A percentile compares a stretch with the other conserved stretches of the same genome.
phyloP scores from a whole-genome alignment of 768 basidiomycete species.

The Cystobasidium ongulense region DNA sequence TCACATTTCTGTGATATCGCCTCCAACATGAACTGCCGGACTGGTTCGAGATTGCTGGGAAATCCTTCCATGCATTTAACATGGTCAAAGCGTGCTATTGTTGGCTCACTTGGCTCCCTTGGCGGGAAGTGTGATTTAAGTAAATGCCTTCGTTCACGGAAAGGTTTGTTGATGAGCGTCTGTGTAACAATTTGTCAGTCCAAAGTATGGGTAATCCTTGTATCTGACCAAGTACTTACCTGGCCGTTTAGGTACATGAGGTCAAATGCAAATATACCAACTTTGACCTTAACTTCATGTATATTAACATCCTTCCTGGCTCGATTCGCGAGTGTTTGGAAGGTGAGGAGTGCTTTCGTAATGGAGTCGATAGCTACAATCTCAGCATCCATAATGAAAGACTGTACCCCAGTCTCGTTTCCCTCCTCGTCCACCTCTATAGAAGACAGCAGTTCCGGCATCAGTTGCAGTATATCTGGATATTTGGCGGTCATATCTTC shows the following conservation, averaged over 20 bases:
- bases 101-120: conserved; percentile 48
- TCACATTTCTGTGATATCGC: conserved; percentile 65
- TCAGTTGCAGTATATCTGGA: conserved; percentile 37
- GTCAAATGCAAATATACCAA: conserved; percentile 82
- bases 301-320: conserved; percentile 73
- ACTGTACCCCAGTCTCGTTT: not conserved
- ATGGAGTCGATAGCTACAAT: conserved; percentile 64
- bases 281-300: conserved; percentile 64
- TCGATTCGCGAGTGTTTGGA: conserved; percentile 78
- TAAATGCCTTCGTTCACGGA: conserved; percentile 61
- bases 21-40: conserved; percentile 67
- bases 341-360: conserved; percentile 60
- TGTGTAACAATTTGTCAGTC: conserved; percentile 43
- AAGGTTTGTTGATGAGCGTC: conserved; percentile 61
- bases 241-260: conserved; percentile 73
- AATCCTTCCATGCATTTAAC: conserved; percentile 62
- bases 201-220: not conserved
- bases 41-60: conserved; percentile 53
- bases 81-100: conserved; percentile 60
- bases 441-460: not conserved
- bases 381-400: conserved; percentile 73
- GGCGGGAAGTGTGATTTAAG: conserved; percentile 60
- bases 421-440: conserved; percentile 3
- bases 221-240: conserved; percentile 51
- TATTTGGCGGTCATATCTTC: conserved; percentile 75